A percentile compares a stretch with the other conserved stretches of the same genome.
Evolutionary conservation across 2,329 filamentous ascomycete species (phyloP).

Genomic region (Mycosphaerella sp.): DNA sequence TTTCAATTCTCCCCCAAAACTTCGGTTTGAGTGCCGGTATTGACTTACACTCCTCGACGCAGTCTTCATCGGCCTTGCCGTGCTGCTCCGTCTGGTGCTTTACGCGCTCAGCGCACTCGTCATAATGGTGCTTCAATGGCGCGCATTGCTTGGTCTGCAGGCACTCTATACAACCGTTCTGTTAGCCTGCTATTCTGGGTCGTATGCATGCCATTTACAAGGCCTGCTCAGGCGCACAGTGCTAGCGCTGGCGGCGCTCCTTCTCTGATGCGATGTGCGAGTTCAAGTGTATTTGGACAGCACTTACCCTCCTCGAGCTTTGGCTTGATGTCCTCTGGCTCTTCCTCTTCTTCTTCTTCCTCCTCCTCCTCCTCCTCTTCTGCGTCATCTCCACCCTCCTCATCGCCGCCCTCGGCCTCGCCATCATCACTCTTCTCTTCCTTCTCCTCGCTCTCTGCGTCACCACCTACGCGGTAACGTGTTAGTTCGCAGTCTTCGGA

Average conservation of each 20-base stretch:
- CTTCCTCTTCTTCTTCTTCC: conserved; percentile 76
- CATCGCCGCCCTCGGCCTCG: conserved; percentile 40
- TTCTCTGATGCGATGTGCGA: background rate
- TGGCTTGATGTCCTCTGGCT: conserved; percentile 79
- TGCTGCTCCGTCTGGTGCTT: conserved; percentile 64
- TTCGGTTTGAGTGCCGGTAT: background rate
- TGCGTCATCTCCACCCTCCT: conserved; percentile 50
- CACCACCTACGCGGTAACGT: conserved; percentile 19
- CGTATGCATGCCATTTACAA: background rate
- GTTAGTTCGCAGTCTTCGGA: background rate
- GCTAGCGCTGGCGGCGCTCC: background rate
- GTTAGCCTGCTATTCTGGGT: background rate
- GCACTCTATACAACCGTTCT: conserved; percentile 60
- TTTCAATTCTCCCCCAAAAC: background rate
- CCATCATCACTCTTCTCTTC: conserved; percentile 37
- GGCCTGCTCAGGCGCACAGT: background rate
- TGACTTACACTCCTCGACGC: conserved; percentile 94
- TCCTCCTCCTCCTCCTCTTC: conserved; percentile 65
- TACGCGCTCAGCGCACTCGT: conserved; percentile 96
- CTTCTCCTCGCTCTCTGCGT: conserved; percentile 36
- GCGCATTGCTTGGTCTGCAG: conserved; percentile 77
- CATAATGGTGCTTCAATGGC: conserved; percentile 92
- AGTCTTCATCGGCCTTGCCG: conserved; percentile 81
- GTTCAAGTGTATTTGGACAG: background rate
- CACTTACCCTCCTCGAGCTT: conserved; percentile 81